Base-by-base conservation (phyloP, 768 basidiomycete species). In the Trametes meyenii region DNA sequence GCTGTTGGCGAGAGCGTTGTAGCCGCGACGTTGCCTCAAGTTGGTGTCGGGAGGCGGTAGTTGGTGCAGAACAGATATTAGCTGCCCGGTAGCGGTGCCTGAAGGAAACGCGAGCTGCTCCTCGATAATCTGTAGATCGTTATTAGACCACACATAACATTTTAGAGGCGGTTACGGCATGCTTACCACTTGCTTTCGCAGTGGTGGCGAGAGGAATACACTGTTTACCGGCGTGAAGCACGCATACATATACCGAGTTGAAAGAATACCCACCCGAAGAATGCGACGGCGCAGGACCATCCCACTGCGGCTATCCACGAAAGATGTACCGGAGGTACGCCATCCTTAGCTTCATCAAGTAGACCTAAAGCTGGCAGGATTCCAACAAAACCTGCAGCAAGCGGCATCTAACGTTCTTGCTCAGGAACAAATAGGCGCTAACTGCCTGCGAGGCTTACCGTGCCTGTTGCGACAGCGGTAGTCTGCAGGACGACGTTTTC, bases 401-500 rank as follows among this genome's bases (percentile, higher is more conserved):
- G 79, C 23, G 92, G 92, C 92, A 94, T 94, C 77, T 83, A 60
- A 1, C 21, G 49, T 3, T 10, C n/a, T 24, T 12, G 2, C 16
- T 52, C 10, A 39, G 21, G 13, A 16, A 21, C 19, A 23, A 1
- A 7, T 5, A 7, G 2, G 12, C 7, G 5, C 36, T 11, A 1
- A 23, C 13, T 16, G 36, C 19, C 2, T 21, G 19, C 10, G 17
- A 38, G 12, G 66, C 65, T 52, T 61, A 80, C 80, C 2, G 83
- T 85, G 21, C 96, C 96, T 1, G 95, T 98, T 1, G 96, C 96
- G 2, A 96, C 95, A 0, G 96, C 95, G 0, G 93, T 96, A 0
- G 96, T 97, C 71, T 98, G 96, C 2, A 97, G 82, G 0, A 98
- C 92, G 19, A 97, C 89, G 60, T 96, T 89, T 72, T 98, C 94